These are phyloP conservation scores for Lycium ferocissimum DNA, from an alignment of 257 asterid genomes.

Conservation along the genomic window DNA sequence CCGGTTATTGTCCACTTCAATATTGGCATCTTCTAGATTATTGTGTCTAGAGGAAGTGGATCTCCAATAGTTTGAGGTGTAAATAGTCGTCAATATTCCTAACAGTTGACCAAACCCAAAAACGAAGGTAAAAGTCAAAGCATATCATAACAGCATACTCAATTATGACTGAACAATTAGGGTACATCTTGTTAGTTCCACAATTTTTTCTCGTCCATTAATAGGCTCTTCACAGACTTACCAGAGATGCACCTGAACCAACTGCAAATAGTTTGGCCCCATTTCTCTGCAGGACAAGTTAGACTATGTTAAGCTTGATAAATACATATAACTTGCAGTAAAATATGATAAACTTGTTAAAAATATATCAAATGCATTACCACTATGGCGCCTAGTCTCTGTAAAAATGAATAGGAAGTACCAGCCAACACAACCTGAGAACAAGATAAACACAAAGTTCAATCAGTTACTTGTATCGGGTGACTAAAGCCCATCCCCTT, in stretches of 20 bases:
- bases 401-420: conserved; percentile 73
- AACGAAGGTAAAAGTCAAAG: neutral
- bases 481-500: neutral
- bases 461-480: conserved; percentile 24
- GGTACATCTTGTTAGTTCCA: neutral
- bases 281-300: conserved; percentile 69
- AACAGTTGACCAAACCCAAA: conserved; percentile 1
- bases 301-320: conserved; percentile 34
- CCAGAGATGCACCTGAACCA: conserved; percentile 93
- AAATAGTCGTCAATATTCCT: neutral
- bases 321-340: neutral
- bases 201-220: neutral
- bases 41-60: neutral
- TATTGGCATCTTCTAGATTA: neutral
- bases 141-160: neutral
- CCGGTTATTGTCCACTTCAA: neutral
- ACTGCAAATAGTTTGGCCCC: conserved; percentile 90
- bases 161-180: neutral
- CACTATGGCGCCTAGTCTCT: conserved; percentile 86
- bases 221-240: conserved; percentile 41
- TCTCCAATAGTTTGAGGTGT: neutral
- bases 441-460: neutral
- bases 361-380: conserved; percentile 43
- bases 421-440: conserved; percentile 94
- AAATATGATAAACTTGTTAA: conserved; percentile 22